Evolutionary conservation across 495 filamentous ascomycete species (phyloP).

Genomic region (Trichoderma orchidacearum): DNA sequence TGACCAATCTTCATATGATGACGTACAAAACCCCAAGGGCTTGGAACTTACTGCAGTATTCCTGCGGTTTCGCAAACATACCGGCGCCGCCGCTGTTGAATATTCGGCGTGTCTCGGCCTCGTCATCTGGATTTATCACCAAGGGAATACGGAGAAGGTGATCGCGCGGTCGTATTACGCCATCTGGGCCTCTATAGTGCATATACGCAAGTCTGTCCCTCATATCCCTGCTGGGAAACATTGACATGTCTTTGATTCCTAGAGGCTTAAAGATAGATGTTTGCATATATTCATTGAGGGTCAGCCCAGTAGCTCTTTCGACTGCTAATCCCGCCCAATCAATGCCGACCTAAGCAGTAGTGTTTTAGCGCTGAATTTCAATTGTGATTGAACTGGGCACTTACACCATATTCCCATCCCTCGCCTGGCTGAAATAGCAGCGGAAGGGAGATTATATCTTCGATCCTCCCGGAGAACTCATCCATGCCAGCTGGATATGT

Average conservation of each 20-base stretch:
- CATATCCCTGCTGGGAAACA: constrained; percentile 41
- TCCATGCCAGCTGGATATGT: constrained; percentile 33
- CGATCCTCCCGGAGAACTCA: constrained; percentile 34
- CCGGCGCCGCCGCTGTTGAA: constrained; percentile 46
- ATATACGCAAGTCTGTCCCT: constrained; percentile 32
- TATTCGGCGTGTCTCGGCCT: constrained; percentile 10
- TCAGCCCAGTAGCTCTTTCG: constrained; percentile 34
- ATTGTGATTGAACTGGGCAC: constrained; percentile 7
- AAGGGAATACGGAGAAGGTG: constrained; percentile 33
- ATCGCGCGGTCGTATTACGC: constrained; percentile 25
- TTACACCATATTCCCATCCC: constrained; percentile 44
- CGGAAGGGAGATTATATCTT: constrained; percentile 26
- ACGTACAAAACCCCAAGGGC: too few species aligned
- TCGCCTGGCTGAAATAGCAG: constrained; percentile 44
- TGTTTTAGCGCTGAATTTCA: too few species aligned
- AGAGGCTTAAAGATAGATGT: constrained; percentile 41
- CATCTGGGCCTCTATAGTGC: constrained; percentile 28
- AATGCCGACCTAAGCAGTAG: constrained; percentile 35
- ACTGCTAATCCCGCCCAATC: constrained; percentile 48
- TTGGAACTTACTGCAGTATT: constrained; percentile 38
- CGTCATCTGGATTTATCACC: constrained; percentile 16
- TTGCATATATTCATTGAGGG: constrained; percentile 41
- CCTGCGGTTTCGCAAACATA: constrained; percentile 35
- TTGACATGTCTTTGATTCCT: constrained; percentile 34
- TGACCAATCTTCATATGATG: too few species aligned